Conservation (phyloP, 2,329 filamentous ascomycete species). For the Tolypocladium cylindrosporum region DNA sequence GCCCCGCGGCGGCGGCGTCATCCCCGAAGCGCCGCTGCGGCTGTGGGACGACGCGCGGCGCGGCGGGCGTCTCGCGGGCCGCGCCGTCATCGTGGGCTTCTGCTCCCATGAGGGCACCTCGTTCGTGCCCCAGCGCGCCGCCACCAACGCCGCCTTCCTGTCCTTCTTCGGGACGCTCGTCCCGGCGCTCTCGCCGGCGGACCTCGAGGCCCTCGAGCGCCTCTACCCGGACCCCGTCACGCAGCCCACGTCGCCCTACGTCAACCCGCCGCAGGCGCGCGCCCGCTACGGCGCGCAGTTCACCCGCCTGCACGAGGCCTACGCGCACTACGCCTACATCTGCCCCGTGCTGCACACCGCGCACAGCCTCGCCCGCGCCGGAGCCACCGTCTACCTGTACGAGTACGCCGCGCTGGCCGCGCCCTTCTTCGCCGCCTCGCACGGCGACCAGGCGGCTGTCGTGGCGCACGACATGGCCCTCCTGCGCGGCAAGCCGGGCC, state of each 20-base stretch:
- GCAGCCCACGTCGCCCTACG: slow-evolving; percentile 28
- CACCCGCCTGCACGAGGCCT: slow-evolving; percentile 47
- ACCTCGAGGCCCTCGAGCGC: slow-evolving; percentile 43
- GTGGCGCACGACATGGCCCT: slow-evolving; percentile 31
- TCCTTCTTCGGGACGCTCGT: slow-evolving; percentile 53
- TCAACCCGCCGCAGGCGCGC: slow-evolving; percentile 21
- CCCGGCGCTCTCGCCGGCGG: slow-evolving; percentile 40
- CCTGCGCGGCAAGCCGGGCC: slow-evolving; percentile 23
- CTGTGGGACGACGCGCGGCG: slow-evolving; percentile 44
- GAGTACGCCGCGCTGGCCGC: slow-evolving; percentile 43
- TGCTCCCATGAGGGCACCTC: slow-evolving; percentile 58
- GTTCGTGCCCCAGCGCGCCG: slow-evolving; percentile 46
- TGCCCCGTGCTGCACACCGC: slow-evolving; percentile 53
- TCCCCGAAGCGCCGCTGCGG: slow-evolving; percentile 47
- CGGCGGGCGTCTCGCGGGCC: slow-evolving; percentile 28
- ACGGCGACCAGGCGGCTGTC: slow-evolving; percentile 34
- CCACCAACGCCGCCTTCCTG: slow-evolving; percentile 41
- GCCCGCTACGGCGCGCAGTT: slow-evolving; percentile 39
- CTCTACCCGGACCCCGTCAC: slow-evolving; percentile 53
- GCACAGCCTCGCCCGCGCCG: slow-evolving; percentile 21
- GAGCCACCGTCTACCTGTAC: slow-evolving; percentile 41
- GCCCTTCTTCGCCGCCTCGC: slow-evolving; percentile 29
- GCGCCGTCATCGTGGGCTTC: slow-evolving; percentile 54
- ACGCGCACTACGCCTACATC: slow-evolving; percentile 56
- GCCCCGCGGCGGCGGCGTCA: slow-evolving; percentile 29